A percentile compares a stretch with the other conserved stretches of the same genome.
Conservation (phyloP, 2,329 filamentous ascomycete genomes). For the Tolypocladium ovalisporum region DNA sequence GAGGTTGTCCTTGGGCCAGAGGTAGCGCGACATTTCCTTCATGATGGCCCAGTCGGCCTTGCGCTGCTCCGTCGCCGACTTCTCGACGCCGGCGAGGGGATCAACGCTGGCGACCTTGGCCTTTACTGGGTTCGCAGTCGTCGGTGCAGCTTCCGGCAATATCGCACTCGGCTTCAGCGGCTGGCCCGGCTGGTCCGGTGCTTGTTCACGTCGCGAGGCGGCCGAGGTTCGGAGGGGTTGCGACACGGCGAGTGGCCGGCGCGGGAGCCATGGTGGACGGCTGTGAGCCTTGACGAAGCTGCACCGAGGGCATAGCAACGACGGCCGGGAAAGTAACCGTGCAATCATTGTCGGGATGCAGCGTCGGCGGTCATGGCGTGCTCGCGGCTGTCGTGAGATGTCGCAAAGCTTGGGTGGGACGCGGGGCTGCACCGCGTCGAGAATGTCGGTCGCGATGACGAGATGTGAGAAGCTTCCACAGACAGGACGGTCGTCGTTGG, state of each 20-base stretch:
- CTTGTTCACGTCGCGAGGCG: slow-evolving; percentile 14
- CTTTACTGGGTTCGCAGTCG: slow-evolving; percentile 7
- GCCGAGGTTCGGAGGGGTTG: slow-evolving; percentile 19
- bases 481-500: not conserved
- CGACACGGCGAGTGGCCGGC: slow-evolving; percentile 7
- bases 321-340: slow-evolving; percentile 21
- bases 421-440: not conserved
- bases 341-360: slow-evolving; percentile 22
- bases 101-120: slow-evolving; percentile 14
- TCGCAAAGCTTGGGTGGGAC: not conserved
- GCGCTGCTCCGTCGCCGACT: slow-evolving; percentile 72
- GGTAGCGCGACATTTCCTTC: slow-evolving; percentile 90
- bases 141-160: not conserved
- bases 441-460: not conserved
- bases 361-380: slow-evolving; percentile 14
- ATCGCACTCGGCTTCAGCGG: slow-evolving; percentile 1
- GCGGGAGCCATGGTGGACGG: slow-evolving; percentile 18
- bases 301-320: slow-evolving; percentile 20
- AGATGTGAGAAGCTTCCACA: not conserved
- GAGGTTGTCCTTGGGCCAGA: slow-evolving; percentile 81
- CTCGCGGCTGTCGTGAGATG: not conserved
- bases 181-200: not conserved
- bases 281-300: slow-evolving; percentile 13
- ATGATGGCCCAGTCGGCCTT: slow-evolving; percentile 98
- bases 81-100: slow-evolving; percentile 21